phyloP scores from a whole-genome alignment of 2,329 filamentous ascomycete genomes.

The Biscogniauxia sp. region DNA sequence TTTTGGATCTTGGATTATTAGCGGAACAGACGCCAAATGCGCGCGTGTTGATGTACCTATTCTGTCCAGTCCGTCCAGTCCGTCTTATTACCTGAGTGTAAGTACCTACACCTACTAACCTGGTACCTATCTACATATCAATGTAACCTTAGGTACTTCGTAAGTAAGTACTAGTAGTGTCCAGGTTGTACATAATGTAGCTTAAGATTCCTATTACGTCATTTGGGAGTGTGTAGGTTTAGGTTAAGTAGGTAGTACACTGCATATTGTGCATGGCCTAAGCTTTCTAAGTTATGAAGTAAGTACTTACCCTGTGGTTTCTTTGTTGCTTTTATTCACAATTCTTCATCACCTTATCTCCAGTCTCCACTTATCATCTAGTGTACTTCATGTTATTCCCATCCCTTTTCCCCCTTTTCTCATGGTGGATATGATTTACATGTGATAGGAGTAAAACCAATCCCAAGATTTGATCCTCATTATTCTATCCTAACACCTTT shows the following conservation, averaged over 20 bases:
- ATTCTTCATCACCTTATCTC: not conserved
- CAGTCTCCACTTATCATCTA: not conserved
- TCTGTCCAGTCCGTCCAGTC: too few species aligned
- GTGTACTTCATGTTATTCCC: not conserved
- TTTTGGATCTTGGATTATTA: too few species aligned
- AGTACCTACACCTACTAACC: too few species aligned
- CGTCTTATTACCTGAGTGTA: too few species aligned
- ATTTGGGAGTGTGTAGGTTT: not conserved
- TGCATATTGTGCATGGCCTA: not conserved
- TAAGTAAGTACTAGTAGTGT: too few species aligned
- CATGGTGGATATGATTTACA: not conserved
- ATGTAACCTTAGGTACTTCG: too few species aligned
- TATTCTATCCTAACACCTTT: too few species aligned
- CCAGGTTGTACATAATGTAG: not conserved
- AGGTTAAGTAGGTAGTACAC: too few species aligned
- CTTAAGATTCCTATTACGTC: not conserved
- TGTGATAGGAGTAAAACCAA: not conserved
- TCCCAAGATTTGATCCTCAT: too few species aligned
- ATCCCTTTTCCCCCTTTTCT: not conserved
- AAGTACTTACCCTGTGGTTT: not conserved
- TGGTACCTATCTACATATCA: too few species aligned
- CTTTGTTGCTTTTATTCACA: not conserved
- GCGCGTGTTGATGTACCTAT: too few species aligned
- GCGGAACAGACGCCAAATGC: too few species aligned
- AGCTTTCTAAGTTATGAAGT: not conserved